A percentile compares a stretch with the other conserved stretches of the same genome.
Evolutionary conservation across 371 early-diverging fungal genomes (phyloP).

Genomic region (Lichtheimia hyalospora): DNA sequence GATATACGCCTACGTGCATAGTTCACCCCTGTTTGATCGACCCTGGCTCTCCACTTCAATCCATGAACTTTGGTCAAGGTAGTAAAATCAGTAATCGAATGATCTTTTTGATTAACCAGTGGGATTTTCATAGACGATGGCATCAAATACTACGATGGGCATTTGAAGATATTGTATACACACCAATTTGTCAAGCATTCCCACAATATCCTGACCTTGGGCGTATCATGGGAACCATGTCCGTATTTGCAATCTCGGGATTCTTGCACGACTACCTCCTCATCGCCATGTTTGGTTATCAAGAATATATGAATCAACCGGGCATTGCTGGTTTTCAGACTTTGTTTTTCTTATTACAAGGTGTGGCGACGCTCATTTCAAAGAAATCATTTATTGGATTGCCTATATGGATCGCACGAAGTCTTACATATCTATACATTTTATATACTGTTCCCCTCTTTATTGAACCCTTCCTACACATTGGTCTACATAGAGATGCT

Average conservation of each 20-base stretch:
- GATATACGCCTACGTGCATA: conserved; percentile 15
- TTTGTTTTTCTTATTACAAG: conserved; percentile 34
- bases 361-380: conserved; percentile 9
- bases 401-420: conserved; percentile 16
- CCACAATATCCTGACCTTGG: conserved; percentile 9
- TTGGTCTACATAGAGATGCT: conserved; percentile 25
- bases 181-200: conserved; percentile 22
- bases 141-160: conserved; percentile 37
- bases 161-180: conserved; percentile 27
- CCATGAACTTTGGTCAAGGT: conserved; percentile 31
- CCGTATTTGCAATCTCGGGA: conserved; percentile 33
- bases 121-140: conserved; percentile 30
- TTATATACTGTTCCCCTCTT: conserved; percentile 33
- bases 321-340: conserved; percentile 31
- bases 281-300: conserved; percentile 24
- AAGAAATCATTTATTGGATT: background rate
- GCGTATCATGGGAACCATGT: conserved; percentile 21
- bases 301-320: conserved; percentile 5
- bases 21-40: conserved; percentile 27
- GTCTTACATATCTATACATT: conserved; percentile 25
- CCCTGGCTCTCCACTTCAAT: conserved; percentile 30
- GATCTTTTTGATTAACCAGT: background rate
- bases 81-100: background rate
- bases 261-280: conserved; percentile 42
- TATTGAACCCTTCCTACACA: conserved; percentile 30